phyloP scores from a whole-genome alignment of 441 rosid genomes.

The Adansonia grandidieri region DNA sequence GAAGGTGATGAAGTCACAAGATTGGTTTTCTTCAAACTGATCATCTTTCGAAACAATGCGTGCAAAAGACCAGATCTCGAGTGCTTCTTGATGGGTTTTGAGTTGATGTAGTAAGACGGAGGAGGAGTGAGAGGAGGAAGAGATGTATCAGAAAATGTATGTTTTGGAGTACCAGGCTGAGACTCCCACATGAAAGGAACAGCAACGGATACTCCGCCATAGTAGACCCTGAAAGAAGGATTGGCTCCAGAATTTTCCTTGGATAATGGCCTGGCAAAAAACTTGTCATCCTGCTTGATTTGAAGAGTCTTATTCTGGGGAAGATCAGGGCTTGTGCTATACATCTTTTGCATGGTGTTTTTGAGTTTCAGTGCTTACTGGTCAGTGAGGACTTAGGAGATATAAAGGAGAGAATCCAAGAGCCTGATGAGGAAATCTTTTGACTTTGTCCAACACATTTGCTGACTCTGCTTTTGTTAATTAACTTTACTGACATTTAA shows the following conservation, averaged over 20 bases:
- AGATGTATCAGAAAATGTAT: slow-evolving; percentile 28
- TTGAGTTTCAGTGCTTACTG: too few relatives aligned
- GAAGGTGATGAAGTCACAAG: slow-evolving; percentile 23
- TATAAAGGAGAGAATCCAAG: neutral
- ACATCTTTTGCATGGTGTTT: neutral
- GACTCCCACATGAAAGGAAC: slow-evolving; percentile 80
- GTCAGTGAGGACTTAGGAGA: neutral
- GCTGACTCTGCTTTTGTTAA: too few relatives aligned
- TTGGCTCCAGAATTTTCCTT: slow-evolving; percentile 46
- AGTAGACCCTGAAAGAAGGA: slow-evolving; percentile 50
- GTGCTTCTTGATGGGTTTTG: slow-evolving; percentile 33
- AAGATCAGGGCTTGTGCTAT: slow-evolving; percentile 34
- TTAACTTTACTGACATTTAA: too few relatives aligned
- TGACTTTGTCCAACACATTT: neutral
- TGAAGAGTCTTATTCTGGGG: slow-evolving; percentile 37
- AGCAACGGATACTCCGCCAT: slow-evolving; percentile 46
- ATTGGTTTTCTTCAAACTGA: slow-evolving; percentile 29
- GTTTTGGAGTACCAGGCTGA: slow-evolving; percentile 66
- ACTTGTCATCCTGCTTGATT: slow-evolving; percentile 50
- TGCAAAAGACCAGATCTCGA: slow-evolving; percentile 47
- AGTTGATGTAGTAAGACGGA: slow-evolving; percentile 44
- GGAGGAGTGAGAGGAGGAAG: slow-evolving; percentile 74
- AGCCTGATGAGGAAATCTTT: neutral
- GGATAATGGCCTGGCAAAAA: slow-evolving; percentile 54
- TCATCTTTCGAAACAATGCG: slow-evolving; percentile 38